These are phyloP conservation scores for Litchi chinensis DNA, from an alignment of 345 rosid species.

Conservation along the genomic window DNA sequence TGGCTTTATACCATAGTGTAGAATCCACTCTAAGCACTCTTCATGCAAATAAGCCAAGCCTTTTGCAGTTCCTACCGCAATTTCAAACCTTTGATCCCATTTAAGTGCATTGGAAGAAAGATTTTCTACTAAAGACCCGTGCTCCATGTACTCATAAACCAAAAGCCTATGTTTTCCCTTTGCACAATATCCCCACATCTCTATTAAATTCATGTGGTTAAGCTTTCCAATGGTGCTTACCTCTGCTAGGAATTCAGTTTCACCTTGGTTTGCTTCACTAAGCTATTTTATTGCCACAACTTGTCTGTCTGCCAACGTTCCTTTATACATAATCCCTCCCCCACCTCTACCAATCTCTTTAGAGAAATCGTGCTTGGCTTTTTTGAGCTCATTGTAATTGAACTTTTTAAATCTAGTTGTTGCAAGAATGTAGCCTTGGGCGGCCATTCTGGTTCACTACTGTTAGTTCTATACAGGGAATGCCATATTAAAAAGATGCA, in stretches of 20 bases:
- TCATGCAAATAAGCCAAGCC: constrained; percentile 49
- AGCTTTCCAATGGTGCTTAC: constrained; percentile 38
- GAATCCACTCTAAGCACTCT: constrained; percentile 42
- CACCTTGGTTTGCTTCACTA: constrained; percentile 30
- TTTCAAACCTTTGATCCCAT: constrained; percentile 39
- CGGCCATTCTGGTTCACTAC: background rate
- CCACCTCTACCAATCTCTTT: constrained; percentile 44
- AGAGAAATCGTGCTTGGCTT: constrained; percentile 32
- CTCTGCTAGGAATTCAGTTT: constrained; percentile 43
- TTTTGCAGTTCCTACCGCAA: constrained; percentile 48
- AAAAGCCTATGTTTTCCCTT: constrained; percentile 42
- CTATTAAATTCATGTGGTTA: constrained; percentile 43
- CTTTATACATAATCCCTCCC: constrained; percentile 43
- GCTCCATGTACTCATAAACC: constrained; percentile 41
- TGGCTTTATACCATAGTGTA: constrained; percentile 48
- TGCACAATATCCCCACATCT: constrained; percentile 43
- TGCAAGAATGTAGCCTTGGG: constrained; percentile 5
- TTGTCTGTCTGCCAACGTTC: constrained; percentile 24
- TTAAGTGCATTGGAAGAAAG: constrained; percentile 26
- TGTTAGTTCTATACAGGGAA: background rate
- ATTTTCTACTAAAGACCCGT: constrained; percentile 40
- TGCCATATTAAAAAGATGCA: constrained; percentile 14
- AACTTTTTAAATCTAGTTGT: constrained; percentile 23
- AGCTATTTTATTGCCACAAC: constrained; percentile 41
- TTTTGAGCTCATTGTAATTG: constrained; percentile 34